phyloP scores from a whole-genome alignment of 306 rosid genomes.

The Cucumis cinereus region DNA sequence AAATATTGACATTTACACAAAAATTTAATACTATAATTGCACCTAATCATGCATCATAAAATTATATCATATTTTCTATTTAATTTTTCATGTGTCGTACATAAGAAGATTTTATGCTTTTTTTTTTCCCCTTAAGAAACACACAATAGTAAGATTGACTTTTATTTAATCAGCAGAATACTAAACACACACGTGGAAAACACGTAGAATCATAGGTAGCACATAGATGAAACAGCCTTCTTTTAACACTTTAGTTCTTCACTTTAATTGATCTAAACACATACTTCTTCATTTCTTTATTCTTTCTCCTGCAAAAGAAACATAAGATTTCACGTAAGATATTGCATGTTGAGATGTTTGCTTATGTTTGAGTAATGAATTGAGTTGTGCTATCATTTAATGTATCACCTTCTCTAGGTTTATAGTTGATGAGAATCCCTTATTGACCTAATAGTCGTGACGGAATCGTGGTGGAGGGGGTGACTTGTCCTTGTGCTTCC shows the following conservation, averaged over 20 bases:
- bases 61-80: no score
- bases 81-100: no score
- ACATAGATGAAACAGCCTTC: no score
- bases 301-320: neutral
- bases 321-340: neutral
- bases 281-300: neutral
- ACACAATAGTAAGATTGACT: no score
- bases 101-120: no score
- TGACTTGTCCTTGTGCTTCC: neutral
- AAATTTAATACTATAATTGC: no score
- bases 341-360: neutral
- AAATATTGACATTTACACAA: no score
- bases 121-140: no score
- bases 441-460: neutral
- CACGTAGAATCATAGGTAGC: no score
- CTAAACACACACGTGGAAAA: no score
- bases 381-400: neutral
- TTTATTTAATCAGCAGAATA: no score
- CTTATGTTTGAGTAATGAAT: neutral
- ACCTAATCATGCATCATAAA: no score
- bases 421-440: neutral
- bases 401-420: neutral
- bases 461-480: neutral
- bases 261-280: neutral
- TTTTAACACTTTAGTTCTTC: neutral